Evolutionary conservation across 345 rosid genomes (phyloP), one percentile per base, ranked within the genome.

Genomic region (Rhodamnia argentea): DNA sequence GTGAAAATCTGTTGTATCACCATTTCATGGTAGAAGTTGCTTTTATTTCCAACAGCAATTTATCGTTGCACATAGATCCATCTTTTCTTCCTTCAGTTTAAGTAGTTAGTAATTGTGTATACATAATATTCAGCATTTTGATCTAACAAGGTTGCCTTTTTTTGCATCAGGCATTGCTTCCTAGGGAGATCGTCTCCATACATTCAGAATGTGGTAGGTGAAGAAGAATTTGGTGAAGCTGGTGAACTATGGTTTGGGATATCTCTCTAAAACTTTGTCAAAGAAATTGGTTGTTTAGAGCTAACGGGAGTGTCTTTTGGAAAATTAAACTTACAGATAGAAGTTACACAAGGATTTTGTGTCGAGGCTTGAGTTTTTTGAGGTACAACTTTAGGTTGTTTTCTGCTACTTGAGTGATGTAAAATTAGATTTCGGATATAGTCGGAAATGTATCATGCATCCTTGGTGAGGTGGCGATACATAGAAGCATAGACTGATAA

Each of bases 381-480:
- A 91, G 91, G 88, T 91, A 86, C 90, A 86, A 32, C 58, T 85
- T 86, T 89, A 86, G 90, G 88, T 82, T 89, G 88, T 86, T 84
- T 83, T 85, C 89, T 87, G 86, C 82, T 90, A 86, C 86, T 85
- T 86, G 94, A 92, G 95, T 93, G 96, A 91, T 95, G 96, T 93
- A 93, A 92, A 91, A 94, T 93, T 94, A 87, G 94, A 89, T 91
- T 91, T 92, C 92, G 94, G 92, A 87, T 83, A 92, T 91, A 89
- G 91, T 88, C 87, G 90, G 91, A 91, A 92, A 90, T 92, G 95
- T 92, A 91, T 93, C 93, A 91, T 87, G 95, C 95, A 94, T 93
- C 96, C 93, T 92, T 83, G 89, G 94, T 87, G 95, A 96, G 96
- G 93, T 92, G 83, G 90, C 90, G 88, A 94, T 91, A 92, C 95